Evolutionary conservation across 331 rosid species (phyloP).

Genomic region (Stylosanthes scabra): DNA sequence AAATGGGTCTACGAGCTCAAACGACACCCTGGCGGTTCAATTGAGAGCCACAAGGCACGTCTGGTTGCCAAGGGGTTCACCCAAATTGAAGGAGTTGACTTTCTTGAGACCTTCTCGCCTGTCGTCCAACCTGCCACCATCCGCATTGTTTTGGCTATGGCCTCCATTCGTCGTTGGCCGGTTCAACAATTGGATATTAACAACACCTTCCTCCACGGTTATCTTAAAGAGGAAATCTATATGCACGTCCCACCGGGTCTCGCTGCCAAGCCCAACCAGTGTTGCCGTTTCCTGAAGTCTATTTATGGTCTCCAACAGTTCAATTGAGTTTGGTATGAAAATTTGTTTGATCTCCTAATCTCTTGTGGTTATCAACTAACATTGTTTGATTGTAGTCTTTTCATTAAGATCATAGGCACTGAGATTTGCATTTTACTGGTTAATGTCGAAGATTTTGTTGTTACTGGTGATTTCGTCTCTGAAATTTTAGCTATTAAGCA

Average conservation of each 20-base stretch:
- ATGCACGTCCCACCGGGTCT: neutral
- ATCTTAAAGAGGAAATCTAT: no score
- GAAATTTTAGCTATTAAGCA: no score
- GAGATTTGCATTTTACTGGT: neutral
- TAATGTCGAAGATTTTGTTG: neutral
- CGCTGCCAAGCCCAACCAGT: no score
- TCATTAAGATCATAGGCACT: no score
- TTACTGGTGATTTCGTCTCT: neutral
- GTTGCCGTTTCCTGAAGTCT: neutral
- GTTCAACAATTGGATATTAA: neutral
- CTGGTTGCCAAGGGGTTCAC: neutral
- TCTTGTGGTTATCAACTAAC: no score
- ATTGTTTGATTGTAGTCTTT: no score
- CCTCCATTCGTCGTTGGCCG: neutral
- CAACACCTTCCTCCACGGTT: neutral
- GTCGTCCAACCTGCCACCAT: neutral
- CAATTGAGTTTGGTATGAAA: neutral
- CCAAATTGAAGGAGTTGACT: neutral
- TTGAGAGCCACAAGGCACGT: neutral
- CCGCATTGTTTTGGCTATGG: neutral
- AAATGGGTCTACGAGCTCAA: neutral
- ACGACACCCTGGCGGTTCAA: neutral
- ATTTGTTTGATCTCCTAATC: no score
- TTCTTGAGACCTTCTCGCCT: neutral
- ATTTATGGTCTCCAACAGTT: neutral